Percentiles rank a stretch among this genome's conserved stretches.
Evolutionary conservation across 2,329 filamentous ascomycete genomes (phyloP).

Genomic region (Juglanconis oblonga): DNA sequence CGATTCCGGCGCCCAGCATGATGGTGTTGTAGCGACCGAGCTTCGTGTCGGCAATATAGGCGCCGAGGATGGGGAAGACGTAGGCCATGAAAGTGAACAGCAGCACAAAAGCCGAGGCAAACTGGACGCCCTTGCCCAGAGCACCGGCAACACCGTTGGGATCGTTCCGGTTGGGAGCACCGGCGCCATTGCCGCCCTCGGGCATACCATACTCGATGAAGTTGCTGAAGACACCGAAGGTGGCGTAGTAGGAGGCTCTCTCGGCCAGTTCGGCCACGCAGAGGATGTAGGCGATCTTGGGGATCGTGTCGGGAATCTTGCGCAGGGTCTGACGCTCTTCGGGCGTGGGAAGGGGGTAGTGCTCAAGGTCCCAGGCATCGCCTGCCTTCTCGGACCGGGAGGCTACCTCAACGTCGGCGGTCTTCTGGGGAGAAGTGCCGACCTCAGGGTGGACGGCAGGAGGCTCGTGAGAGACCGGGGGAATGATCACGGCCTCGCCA

Average conservation of each 20-base stretch:
- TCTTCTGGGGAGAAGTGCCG: slow-evolving; percentile 5
- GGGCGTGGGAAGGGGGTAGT: slow-evolving; percentile 39
- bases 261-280: slow-evolving; percentile 51
- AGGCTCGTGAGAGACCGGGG: background rate
- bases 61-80: slow-evolving; percentile 47
- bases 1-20: slow-evolving; percentile 49
- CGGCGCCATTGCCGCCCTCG: slow-evolving; percentile 31
- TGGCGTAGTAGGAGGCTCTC: slow-evolving; percentile 52
- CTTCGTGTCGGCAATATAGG: slow-evolving; percentile 61
- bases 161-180: slow-evolving; percentile 31
- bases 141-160: slow-evolving; percentile 45
- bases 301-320: slow-evolving; percentile 42
- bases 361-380: slow-evolving; percentile 22
- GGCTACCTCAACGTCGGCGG: background rate
- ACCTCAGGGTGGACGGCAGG: slow-evolving; percentile 11
- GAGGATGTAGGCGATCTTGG: slow-evolving; percentile 41
- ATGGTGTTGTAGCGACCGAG: slow-evolving; percentile 68
- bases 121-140: slow-evolving; percentile 46
- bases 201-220: slow-evolving; percentile 54
- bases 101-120: slow-evolving; percentile 42
- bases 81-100: slow-evolving; percentile 48
- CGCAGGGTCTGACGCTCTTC: slow-evolving; percentile 44
- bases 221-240: slow-evolving; percentile 49
- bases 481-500: slow-evolving; percentile 9
- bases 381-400: background rate